Conservation (phyloP, 352 stramenopile genomes). For the Phytophthora capsici region DNA sequence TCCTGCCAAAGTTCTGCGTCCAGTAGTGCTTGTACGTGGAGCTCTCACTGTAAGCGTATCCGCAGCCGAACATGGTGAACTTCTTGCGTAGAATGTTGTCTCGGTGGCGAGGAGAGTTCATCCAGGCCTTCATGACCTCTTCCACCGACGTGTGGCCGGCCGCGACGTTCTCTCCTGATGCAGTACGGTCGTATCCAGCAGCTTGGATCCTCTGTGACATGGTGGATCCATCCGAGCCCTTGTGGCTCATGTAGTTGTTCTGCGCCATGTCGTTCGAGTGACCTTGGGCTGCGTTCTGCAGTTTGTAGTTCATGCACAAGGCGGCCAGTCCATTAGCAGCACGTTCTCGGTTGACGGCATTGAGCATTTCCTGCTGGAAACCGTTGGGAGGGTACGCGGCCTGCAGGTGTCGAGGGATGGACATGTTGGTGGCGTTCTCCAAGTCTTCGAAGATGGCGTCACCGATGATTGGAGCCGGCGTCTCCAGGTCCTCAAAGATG, state of each 20-base stretch:
- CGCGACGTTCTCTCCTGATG: constrained; percentile 65
- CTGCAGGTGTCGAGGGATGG: constrained; percentile 22
- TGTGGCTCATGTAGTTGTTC: constrained; percentile 64
- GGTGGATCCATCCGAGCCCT: constrained; percentile 45
- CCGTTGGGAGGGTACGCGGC: constrained; percentile 22
- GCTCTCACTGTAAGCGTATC: constrained; percentile 37
- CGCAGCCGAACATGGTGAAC: constrained; percentile 48
- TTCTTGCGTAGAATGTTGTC: constrained; percentile 52
- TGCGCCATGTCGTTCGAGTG: constrained; percentile 55
- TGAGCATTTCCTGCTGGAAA: constrained; percentile 45
- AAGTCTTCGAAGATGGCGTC: constrained; percentile 25
- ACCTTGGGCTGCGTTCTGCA: constrained; percentile 29
- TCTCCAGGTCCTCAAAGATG: constrained; percentile 32
- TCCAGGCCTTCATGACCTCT: constrained; percentile 60
- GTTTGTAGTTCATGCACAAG: constrained; percentile 54
- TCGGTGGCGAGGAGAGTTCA: constrained; percentile 53
- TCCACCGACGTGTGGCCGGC: constrained; percentile 45
- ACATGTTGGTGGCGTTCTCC: constrained; percentile 3
- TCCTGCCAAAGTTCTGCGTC: constrained; percentile 61
- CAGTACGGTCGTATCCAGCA: constrained; percentile 50
- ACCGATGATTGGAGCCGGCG: constrained; percentile 24
- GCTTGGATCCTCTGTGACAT: constrained; percentile 43
- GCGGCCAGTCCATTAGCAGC: constrained; percentile 32
- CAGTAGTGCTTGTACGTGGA: constrained; percentile 59
- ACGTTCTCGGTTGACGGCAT: constrained; percentile 58